Evolutionary conservation across 1,139 yeast genomes (phyloP).

Genomic region (Saccharomyces hybrid): DNA sequence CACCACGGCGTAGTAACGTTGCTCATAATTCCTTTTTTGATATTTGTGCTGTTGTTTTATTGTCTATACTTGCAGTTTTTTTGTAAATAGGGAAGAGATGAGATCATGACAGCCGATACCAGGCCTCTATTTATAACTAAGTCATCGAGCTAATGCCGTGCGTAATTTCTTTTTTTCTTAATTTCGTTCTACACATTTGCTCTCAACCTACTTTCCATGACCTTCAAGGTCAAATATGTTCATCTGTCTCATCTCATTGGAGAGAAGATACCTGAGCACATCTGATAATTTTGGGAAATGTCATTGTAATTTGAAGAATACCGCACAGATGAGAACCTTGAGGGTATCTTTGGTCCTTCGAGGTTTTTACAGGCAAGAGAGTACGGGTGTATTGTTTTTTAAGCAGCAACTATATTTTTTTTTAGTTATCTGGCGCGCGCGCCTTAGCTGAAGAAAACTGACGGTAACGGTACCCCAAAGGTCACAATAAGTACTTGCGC

Average conservation of each 20-base stretch:
- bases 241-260: neutral
- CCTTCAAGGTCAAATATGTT: neutral
- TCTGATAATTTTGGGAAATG: neutral
- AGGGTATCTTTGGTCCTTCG: neutral
- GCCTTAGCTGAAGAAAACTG: neutral
- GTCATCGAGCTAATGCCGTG: neutral
- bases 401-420: neutral
- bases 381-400: neutral
- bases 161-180: neutral
- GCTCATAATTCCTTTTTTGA: neutral
- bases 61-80: neutral
- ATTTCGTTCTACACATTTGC: neutral
- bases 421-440: neutral
- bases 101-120: neutral
- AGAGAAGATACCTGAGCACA: neutral
- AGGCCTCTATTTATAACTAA: neutral
- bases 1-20: neutral
- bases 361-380: neutral
- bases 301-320: neutral
- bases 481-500: neutral
- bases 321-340: neutral
- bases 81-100: neutral
- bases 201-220: neutral
- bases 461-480: neutral
- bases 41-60: neutral